These are phyloP conservation scores for Buxus sempervirens DNA, from an alignment of 164 flowering plant species.

Conservation along the genomic window DNA sequence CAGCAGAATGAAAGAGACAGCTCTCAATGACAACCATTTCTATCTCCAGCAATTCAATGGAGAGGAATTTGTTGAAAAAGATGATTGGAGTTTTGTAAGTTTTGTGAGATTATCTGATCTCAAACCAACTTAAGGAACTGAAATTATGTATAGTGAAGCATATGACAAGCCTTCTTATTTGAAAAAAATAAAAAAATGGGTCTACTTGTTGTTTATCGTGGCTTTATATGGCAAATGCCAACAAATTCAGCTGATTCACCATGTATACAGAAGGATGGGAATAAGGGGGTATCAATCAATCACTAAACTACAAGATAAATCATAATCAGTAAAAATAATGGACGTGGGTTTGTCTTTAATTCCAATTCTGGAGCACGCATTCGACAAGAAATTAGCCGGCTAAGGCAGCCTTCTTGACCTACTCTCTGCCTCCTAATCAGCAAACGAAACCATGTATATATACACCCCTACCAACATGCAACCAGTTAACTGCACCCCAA, in stretches of 20 bases:
- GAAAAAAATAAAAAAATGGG: no score
- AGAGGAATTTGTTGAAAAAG: no score
- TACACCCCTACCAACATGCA: no score
- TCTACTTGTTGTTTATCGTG: slow-evolving; percentile 19
- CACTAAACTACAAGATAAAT: slow-evolving; percentile 22
- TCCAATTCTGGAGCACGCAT: slow-evolving; percentile 20
- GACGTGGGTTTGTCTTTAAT: slow-evolving; percentile 24
- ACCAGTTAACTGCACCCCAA: no score
- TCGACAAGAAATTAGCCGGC: slow-evolving; percentile 65
- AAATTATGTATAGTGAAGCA: no score
- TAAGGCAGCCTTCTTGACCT: slow-evolving; percentile 46
- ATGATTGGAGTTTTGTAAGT: no score
- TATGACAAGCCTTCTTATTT: no score
- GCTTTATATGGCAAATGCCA: slow-evolving; percentile 12
- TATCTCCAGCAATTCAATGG: no score
- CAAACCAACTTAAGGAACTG: no score
- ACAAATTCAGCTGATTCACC: slow-evolving; percentile 10
- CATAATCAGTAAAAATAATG: slow-evolving; percentile 10
- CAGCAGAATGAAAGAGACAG: not conserved
- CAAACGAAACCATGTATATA: not conserved
- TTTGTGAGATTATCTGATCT: no score
- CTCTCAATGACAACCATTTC: not conserved
- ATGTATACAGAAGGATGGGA: slow-evolving; percentile 8
- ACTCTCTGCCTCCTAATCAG: slow-evolving; percentile 25
- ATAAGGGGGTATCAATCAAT: slow-evolving; percentile 29